Percentiles rank a stretch among this genome's conserved stretches.
phyloP scores from a whole-genome alignment of 2,329 filamentous ascomycete genomes.

The Juglanconis juglandina region DNA sequence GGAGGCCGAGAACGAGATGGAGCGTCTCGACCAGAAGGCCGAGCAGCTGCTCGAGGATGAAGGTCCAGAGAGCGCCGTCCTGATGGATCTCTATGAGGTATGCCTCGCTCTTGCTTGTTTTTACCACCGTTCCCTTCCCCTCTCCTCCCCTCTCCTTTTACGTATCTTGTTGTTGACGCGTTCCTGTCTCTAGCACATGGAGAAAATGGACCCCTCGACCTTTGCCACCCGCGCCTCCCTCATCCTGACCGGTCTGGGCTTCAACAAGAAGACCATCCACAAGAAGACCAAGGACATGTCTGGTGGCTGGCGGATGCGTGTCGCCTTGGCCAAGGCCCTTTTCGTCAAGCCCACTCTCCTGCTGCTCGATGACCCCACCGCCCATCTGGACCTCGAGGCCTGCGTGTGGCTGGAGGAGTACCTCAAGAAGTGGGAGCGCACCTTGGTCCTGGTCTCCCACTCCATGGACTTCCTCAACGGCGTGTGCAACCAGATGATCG shows the following conservation, averaged over 20 bases:
- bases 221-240: slow-evolving; percentile 94
- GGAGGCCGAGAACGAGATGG: slow-evolving; percentile 90
- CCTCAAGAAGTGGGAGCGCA: slow-evolving; percentile 98
- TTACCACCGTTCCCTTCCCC: background rate
- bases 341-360: slow-evolving; percentile 97
- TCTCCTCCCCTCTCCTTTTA: background rate
- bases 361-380: slow-evolving; percentile 95
- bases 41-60: slow-evolving; percentile 89
- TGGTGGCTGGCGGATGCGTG: slow-evolving; percentile 99
- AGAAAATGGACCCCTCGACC: slow-evolving; percentile 97
- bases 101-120: slow-evolving; percentile 27
- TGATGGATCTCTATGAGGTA: slow-evolving; percentile 96
- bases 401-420: slow-evolving; percentile 99
- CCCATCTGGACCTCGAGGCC: slow-evolving; percentile 97
- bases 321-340: slow-evolving; percentile 92
- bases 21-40: slow-evolving; percentile 80
- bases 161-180: slow-evolving; percentile 20
- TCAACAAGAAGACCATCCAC: slow-evolving; percentile 96
- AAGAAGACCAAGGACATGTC: slow-evolving; percentile 99
- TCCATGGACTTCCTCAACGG: slow-evolving; percentile 99
- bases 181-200: slow-evolving; percentile 70
- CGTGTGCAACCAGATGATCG: slow-evolving; percentile 97
- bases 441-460: slow-evolving; percentile 93
- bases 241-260: slow-evolving; percentile 96
- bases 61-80: slow-evolving; percentile 82